Evolutionary conservation across 208 protist genomes (phyloP).

Genomic region (Spongospora subterranea): DNA sequence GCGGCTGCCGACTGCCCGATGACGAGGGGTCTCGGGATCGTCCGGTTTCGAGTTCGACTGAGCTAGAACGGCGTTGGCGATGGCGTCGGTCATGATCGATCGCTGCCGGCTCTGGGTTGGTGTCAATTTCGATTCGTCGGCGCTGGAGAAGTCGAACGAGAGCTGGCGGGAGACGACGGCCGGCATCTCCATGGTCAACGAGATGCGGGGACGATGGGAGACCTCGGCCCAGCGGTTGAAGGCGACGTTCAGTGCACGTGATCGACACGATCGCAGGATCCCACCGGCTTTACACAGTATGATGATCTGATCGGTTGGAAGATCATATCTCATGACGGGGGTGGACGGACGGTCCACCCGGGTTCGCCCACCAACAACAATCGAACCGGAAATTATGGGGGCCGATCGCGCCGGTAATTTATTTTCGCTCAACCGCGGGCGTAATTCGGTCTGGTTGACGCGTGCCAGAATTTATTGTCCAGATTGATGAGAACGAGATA

Average conservation of each 20-base stretch:
- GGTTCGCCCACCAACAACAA: too few relatives aligned
- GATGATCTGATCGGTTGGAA: conserved; percentile 18
- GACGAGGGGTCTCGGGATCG: not conserved
- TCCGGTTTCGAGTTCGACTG: not conserved
- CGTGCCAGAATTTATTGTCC: too few relatives aligned
- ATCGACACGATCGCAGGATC: not conserved
- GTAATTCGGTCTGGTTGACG: too few relatives aligned
- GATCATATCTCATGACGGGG: too few relatives aligned
- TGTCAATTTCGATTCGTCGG: not conserved
- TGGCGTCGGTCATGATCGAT: conserved; percentile 2
- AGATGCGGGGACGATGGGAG: not conserved
- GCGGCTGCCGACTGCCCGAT: not conserved
- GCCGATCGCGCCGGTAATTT: too few relatives aligned
- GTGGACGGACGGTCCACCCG: too few relatives aligned
- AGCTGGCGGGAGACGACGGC: not conserved
- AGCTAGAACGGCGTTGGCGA: not conserved
- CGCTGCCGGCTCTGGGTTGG: not conserved
- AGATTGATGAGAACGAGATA: too few relatives aligned
- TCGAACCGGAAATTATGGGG: too few relatives aligned
- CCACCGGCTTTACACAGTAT: not conserved
- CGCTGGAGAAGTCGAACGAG: not conserved
- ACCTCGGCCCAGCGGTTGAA: conserved; percentile 8
- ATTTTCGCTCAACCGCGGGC: too few relatives aligned
- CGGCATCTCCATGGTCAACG: not conserved
- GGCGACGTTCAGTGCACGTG: not conserved